Base-by-base conservation (phyloP, 140 eudicot genomes). In the Senecio squalidus region DNA sequence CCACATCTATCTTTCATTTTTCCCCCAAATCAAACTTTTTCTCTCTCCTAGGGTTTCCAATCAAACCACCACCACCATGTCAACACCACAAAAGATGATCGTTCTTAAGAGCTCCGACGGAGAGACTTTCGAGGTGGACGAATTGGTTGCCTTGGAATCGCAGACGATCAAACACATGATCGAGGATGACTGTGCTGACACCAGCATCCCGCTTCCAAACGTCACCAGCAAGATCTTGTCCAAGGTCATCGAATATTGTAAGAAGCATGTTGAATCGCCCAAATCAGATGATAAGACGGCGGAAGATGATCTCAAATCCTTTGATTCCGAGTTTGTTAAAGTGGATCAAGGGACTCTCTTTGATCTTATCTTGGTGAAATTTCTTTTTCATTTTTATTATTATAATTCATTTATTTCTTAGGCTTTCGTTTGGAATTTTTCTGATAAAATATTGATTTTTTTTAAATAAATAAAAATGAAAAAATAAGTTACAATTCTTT, bases 171-270 rank as follows among this genome's bases (percentile, higher is more conserved):
- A 85, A 64, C 82, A 82, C 50, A 73, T 89, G 89, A 78, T 89
- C 7, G 97, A 89, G 60, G 97, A 89, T 22, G 80, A 75, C 47
- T 84, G 92, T 48, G 95, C 95, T 43, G 80, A 78, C 49, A 72
- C 70, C 28, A 66, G 59, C 36, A 85, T 89, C 36, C 95, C 97
- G 14, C 78, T 89, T 3, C 95, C 93, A 6, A 85, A 82, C 60
- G 97, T 85, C 45, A 82, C 80, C 4, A 78, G 95, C 39, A 77
- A 82, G 71, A 85, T 85, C 75, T 78, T 89, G 11, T 80, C 97
- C 1, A 89, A 82, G 79, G 95, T 89, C 14, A 79, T 89, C 15
- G 97, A 89, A 82, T 89, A 89, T 78, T 89, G 97, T 45, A 82
- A 80, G 77, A 78, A 76, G 60, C 97, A 89, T 20, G 97, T 82